Conservation (phyloP, 169 alveolate genomes). For the Babesia ovata region DNA sequence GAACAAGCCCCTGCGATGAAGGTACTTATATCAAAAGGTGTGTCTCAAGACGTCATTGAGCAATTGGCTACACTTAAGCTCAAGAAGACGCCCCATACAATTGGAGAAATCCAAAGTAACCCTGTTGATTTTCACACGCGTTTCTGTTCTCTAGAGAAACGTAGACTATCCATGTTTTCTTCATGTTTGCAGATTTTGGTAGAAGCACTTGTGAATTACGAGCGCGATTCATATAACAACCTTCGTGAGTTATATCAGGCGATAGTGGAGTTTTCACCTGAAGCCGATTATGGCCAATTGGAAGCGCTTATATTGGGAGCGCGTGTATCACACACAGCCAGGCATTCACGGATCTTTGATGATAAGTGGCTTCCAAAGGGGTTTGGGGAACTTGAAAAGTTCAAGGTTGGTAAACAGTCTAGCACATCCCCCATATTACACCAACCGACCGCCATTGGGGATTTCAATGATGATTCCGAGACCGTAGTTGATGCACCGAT, state of each 20-base stretch:
- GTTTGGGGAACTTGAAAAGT: slow-evolving; percentile 3
- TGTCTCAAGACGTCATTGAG: slow-evolving; percentile 19
- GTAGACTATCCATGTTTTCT: slow-evolving; percentile 44
- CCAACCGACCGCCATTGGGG: background rate
- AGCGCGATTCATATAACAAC: slow-evolving; percentile 35
- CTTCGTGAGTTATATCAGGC: slow-evolving; percentile 41
- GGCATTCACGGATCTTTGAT: slow-evolving; percentile 15
- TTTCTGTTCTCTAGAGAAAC: slow-evolving; percentile 44
- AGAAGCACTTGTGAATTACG: slow-evolving; percentile 53
- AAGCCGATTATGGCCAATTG: slow-evolving; percentile 36
- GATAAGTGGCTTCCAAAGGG: slow-evolving; percentile 26
- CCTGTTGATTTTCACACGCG: slow-evolving; percentile 40
- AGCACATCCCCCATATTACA: background rate
- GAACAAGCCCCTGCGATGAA: slow-evolving; percentile 63
- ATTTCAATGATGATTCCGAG: slow-evolving; percentile 11
- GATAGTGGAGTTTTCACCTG: slow-evolving; percentile 56
- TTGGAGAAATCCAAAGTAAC: background rate
- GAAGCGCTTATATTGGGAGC: slow-evolving; percentile 49
- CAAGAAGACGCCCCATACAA: background rate
- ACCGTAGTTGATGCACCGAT: slow-evolving; percentile 9
- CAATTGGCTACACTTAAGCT: slow-evolving; percentile 18
- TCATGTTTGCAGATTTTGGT: slow-evolving; percentile 51
- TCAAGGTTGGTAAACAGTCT: slow-evolving; percentile 2
- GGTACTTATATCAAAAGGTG: slow-evolving; percentile 25
- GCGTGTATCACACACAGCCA: slow-evolving; percentile 1